Conservation (phyloP, 2,329 filamentous ascomycete genomes). For the Mariannaea elegans region DNA sequence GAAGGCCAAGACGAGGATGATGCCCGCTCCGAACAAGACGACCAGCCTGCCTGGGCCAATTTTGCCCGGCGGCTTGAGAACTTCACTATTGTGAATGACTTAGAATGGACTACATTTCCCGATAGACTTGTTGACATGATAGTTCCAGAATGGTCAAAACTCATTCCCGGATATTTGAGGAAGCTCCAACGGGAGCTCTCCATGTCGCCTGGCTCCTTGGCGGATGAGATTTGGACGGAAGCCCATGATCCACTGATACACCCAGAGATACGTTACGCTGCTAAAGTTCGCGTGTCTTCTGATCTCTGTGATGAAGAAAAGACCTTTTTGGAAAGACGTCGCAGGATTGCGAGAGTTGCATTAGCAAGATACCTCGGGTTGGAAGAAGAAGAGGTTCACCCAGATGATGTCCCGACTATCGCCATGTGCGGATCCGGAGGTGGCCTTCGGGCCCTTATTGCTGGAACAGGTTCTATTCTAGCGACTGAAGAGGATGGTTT, state of each 20-base stretch:
- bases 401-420: constrained; percentile 91
- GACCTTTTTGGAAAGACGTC: constrained; percentile 75
- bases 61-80: constrained; percentile 59
- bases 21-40: constrained; percentile 32
- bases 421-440: constrained; percentile 95
- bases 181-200: constrained; percentile 91
- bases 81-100: constrained; percentile 63
- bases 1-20: constrained; percentile 22
- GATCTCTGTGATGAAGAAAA: constrained; percentile 87
- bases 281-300: constrained; percentile 81
- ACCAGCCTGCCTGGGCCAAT: constrained; percentile 56
- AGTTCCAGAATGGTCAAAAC: constrained; percentile 82
- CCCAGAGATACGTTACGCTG: constrained; percentile 86
- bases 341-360: constrained; percentile 73
- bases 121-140: constrained; percentile 75
- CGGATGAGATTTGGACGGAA: constrained; percentile 93
- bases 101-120: constrained; percentile 63
- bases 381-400: constrained; percentile 82
- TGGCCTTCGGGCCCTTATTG: constrained; percentile 87
- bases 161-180: constrained; percentile 77
- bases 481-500: constrained; percentile 87
- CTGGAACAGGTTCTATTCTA: constrained; percentile 86
- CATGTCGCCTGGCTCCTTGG: constrained; percentile 85
- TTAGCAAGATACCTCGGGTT: constrained; percentile 85
- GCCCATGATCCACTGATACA: constrained; percentile 85